Evolutionary conservation across 148 eudicot genomes (phyloP).

Genomic region (Euryodendron excelsum): DNA sequence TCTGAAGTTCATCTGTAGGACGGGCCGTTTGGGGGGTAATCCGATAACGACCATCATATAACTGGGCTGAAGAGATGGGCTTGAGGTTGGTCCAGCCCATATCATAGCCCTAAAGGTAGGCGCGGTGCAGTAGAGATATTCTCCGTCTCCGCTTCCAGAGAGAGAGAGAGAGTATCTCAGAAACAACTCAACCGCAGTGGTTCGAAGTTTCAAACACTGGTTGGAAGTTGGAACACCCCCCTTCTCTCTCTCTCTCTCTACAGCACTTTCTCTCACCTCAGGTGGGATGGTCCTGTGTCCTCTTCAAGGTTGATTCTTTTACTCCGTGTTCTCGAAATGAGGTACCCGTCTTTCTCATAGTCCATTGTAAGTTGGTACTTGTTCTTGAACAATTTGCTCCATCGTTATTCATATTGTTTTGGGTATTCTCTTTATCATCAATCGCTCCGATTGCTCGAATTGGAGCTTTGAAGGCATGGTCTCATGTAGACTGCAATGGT

Average conservation of each 20-base stretch:
- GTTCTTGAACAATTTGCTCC: background rate
- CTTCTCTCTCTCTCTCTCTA: background rate
- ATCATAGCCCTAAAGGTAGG: too few species aligned
- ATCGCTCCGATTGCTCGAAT: background rate
- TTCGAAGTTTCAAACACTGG: background rate
- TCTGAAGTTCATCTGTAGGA: too few species aligned
- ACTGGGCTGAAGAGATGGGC: too few species aligned
- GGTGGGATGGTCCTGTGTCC: too few species aligned
- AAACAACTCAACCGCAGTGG: background rate
- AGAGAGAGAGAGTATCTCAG: too few species aligned
- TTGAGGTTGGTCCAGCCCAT: too few species aligned
- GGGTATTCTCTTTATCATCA: background rate
- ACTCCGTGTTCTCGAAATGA: background rate
- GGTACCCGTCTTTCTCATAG: background rate
- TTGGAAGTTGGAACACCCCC: background rate
- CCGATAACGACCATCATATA: too few species aligned
- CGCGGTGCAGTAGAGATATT: too few species aligned
- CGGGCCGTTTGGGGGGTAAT: too few species aligned
- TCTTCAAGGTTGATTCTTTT: background rate
- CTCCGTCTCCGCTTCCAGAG: background rate
- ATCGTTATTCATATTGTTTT: background rate
- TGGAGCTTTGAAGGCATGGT: background rate
- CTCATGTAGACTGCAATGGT: conserved; percentile 8
- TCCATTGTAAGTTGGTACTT: background rate
- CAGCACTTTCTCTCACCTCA: too few species aligned